Evolutionary conservation across 1,284 basidiomycete species (phyloP), one percentile per base, ranked within the genome.

Genomic region (Cerioporus squamosus): DNA sequence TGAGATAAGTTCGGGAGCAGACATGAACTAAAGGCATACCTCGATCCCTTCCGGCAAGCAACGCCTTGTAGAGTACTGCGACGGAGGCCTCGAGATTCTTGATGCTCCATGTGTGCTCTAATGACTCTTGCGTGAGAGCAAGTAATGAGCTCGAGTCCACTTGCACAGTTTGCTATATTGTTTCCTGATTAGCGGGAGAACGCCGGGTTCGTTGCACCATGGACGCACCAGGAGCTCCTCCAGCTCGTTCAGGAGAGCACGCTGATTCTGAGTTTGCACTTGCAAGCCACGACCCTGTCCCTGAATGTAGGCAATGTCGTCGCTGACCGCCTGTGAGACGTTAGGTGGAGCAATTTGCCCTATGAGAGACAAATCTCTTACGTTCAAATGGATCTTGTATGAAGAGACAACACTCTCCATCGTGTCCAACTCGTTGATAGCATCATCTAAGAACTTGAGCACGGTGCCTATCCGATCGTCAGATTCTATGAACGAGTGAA

Each of bases 191-290:
- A 57, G 26, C 14, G 8, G 3, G 26, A 36, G 12, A 26, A n/a
- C 3, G 26, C 12, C 10, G 20, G n/a, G 5, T 14, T 40, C 12
- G 24, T 23, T 8, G 23, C 18, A 36, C 10, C 33, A 31, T n/a
- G 29, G 8, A 70, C 85, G 55, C 64, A 93, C 93, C 67, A 98
- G 77, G 23, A 97, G 79, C 67, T 93, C 91, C 70, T 95, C 89
- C 7, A 98, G 77, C 73, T 95, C 95, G 39, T 78, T 80, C 31
- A 97, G 74, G 7, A 98, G 80, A 2, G 88, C 86, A 40, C 90
- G 85, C 73, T 98, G 97, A 68, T 99, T 99, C 69, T 97, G 95
- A 10, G 90, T 98, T 70, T 99, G 97, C 1, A 99, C 95, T 76
- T 99, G 97, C 36, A 99, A 78, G 67, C 97, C 97, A 52, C 96